Base-by-base conservation (phyloP, 2,329 filamentous ascomycete genomes). In the Xenoacremonium recifei region DNA sequence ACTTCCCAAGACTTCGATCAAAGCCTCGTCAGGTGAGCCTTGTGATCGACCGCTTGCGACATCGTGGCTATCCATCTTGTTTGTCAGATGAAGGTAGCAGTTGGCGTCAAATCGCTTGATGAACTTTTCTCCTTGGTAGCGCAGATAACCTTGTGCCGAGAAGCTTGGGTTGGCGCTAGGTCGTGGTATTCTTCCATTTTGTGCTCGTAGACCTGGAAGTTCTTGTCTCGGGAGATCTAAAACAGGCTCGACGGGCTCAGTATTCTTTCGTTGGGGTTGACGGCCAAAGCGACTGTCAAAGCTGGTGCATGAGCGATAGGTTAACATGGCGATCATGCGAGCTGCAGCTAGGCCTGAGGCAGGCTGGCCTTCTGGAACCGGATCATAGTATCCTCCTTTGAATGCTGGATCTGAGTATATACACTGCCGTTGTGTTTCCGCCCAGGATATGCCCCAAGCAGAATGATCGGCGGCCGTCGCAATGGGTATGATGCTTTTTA, bases 381-480 rank as follows among this genome's bases (percentile, higher is more conserved):
- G n/a, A n/a, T n/a, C n/a, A n/a, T n/a, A n/a, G n/a, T n/a, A n/a
- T n/a, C n/a, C n/a, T n/a, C n/a, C n/a, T n/a, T n/a, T n/a, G n/a
- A n/a, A n/a, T n/a, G n/a, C n/a, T n/a, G n/a, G n/a, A n/a, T n/a
- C n/a, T n/a, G n/a, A n/a, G n/a, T n/a, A n/a, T n/a, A n/a, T n/a
- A n/a, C n/a, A n/a, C n/a, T n/a, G n/a, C n/a, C n/a, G n/a, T n/a
- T n/a, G n/a, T n/a, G n/a, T n/a, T n/a, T n/a, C n/a, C n/a, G n/a
- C n/a, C n/a, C 42, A 44, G 2, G 31, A 35, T 44, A 44, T 44
- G 10, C 37, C 27, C 42, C 42, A 44, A 3, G 42, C 42, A 2
- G 31, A 36, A 13, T 44, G 42, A 13, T 44, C 25, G 3, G 31
- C 32, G 3, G 42, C 23, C 2, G 42, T 44, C 4, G 42, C 42